Base-by-base conservation (phyloP, 2,329 filamentous ascomycete species). In the Cylindrodendrum hubeiense region DNA sequence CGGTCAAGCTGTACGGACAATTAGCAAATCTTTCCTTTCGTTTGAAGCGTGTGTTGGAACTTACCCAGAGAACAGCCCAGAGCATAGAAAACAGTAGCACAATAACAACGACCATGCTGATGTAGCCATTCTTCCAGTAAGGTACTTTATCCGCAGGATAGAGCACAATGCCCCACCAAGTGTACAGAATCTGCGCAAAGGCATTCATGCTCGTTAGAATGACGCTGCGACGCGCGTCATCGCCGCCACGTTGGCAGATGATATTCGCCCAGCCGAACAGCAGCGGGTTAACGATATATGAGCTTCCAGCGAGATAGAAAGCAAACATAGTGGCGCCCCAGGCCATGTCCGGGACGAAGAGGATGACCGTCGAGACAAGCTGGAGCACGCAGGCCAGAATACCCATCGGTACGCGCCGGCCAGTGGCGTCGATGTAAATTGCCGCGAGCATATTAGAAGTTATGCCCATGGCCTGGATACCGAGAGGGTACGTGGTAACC, bases 181-280 rank as follows among this genome's bases (percentile, higher is more conserved):
- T 67, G 50, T 67, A 63, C 19, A 68, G 28, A 2, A 47, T 63
- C 34, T 64, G 62, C 13, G 59, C 59, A 39, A 66, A 21, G 13
- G 46, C 58, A 49, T 69, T 69, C 62, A 67, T 69, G 34, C 19
- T 55, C 1, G 47, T 62, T 4, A 67, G 37, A 21, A 69, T 63
- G 46, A 69, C 41, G 7, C 33, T 57, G 8, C 67, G 58, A 34
- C 67, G 67, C 4, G 65, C 65, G 28, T 69, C 65, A 56, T 69
- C 65, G 6, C 66, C 34, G n/a, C n/a, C n/a, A n/a, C n/a, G n/a
- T 10, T 54, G 53, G 7, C 49, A 53, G 12, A 67, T 34, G 13
- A 24, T n/a, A 22, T 69, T 69, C 4, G 60, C 64, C 67, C 67
- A 69, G n/a, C 64, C 60, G 30, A 67, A 67, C 3, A 69, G 21